These are phyloP conservation scores for Litsea cubeba DNA, from an alignment of 164 flowering plant genomes.

Conservation along the genomic window DNA sequence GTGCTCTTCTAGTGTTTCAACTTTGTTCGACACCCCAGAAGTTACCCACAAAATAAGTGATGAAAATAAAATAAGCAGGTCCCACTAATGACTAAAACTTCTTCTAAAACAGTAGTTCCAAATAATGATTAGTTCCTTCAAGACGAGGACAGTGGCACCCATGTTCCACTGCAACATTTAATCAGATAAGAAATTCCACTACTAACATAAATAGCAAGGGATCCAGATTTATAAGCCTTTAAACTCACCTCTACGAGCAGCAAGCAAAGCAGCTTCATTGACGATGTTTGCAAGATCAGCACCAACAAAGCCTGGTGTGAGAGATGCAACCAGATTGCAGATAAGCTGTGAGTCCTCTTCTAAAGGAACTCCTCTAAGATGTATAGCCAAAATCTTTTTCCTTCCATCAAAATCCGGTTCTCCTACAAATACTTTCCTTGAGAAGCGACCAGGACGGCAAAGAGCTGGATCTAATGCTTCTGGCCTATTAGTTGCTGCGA, in stretches of 20 bases:
- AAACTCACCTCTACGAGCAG: conserved; percentile 89
- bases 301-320: conserved; percentile 88
- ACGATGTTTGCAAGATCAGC: conserved; percentile 98
- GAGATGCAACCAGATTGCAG: conserved; percentile 78
- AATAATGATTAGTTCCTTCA: too few relatives aligned
- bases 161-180: too few relatives aligned
- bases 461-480: conserved; percentile 96
- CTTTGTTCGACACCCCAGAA: too few relatives aligned
- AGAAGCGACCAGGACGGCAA: conserved; percentile 96
- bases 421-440: conserved; percentile 88
- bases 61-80: too few relatives aligned
- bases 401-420: conserved; percentile 93
- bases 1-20: too few relatives aligned
- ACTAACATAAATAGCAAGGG: neutral
- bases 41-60: too few relatives aligned
- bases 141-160: too few relatives aligned
- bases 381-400: conserved; percentile 80
- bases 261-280: conserved; percentile 92
- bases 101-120: too few relatives aligned
- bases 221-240: neutral
- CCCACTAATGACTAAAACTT: too few relatives aligned
- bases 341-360: conserved; percentile 69
- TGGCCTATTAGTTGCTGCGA: conserved; percentile 95
- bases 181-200: neutral
- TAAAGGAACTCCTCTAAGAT: conserved; percentile 80